Evolutionary conservation across 768 basidiomycete species (phyloP).

Genomic region (Tricholomella constricta): DNA sequence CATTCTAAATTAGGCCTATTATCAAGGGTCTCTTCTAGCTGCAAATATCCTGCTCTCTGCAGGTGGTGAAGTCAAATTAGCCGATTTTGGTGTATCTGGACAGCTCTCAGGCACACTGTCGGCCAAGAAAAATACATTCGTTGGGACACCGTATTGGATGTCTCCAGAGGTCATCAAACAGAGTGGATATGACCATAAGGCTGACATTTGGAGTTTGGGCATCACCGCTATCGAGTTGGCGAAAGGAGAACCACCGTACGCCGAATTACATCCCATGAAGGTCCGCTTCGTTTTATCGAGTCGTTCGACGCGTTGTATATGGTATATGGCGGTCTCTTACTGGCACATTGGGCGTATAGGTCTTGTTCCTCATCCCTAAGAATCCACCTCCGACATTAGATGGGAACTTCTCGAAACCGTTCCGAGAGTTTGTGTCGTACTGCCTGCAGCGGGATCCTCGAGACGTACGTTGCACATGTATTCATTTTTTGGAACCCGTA

Average conservation of each 20-base stretch:
- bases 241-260: constrained; percentile 97
- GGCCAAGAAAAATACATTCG: constrained; percentile 97
- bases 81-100: constrained; percentile 98
- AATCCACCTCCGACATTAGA: constrained; percentile 93
- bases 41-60: constrained; percentile 94
- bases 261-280: constrained; percentile 99
- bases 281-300: constrained; percentile 40
- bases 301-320: neutral
- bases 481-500: neutral
- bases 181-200: constrained; percentile 98
- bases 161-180: constrained; percentile 99
- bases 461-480: constrained; percentile 56
- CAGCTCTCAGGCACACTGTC: constrained; percentile 92
- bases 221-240: constrained; percentile 98
- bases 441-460: constrained; percentile 95
- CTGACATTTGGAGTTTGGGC: constrained; percentile 98
- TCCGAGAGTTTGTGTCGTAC: constrained; percentile 90
- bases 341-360: constrained; percentile 47
- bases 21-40: constrained; percentile 47
- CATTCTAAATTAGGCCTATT: neutral
- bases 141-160: constrained; percentile 99
- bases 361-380: constrained; percentile 97
- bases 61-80: constrained; percentile 93
- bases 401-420: constrained; percentile 87
- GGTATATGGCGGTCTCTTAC: neutral